These are phyloP conservation scores for Neonothopanus nambi DNA, from an alignment of 1,284 basidiomycete species.

Conservation along the genomic window DNA sequence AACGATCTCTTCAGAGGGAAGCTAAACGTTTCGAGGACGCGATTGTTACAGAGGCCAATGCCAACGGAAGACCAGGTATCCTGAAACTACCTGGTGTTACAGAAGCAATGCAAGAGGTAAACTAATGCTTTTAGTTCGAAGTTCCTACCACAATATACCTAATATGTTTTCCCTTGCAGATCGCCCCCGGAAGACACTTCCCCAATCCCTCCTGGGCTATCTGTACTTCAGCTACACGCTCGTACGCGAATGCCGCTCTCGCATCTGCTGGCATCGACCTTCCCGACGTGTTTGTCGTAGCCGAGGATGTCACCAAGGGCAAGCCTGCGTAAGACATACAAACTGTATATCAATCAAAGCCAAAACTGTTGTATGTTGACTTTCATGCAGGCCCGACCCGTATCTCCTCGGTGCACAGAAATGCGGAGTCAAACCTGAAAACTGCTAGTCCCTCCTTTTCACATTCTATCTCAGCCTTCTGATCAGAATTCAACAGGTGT, in stretches of 20 bases:
- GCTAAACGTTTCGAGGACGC: slow-evolving; percentile 67
- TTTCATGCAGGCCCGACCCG: slow-evolving; percentile 69
- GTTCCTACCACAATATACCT: not conserved
- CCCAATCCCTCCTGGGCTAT: slow-evolving; percentile 66
- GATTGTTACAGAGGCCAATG: slow-evolving; percentile 56
- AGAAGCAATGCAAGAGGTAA: slow-evolving; percentile 52
- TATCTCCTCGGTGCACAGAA: slow-evolving; percentile 74
- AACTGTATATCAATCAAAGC: too few relatives aligned
- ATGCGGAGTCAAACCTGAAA: slow-evolving; percentile 57
- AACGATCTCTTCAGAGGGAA: slow-evolving; percentile 45
- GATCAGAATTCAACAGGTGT: slow-evolving; percentile 47
- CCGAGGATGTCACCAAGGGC: slow-evolving; percentile 77
- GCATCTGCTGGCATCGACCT: slow-evolving; percentile 50
- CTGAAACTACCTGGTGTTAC: slow-evolving; percentile 62
- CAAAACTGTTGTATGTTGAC: not conserved
- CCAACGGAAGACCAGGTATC: slow-evolving; percentile 58
- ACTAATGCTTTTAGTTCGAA: slow-evolving; percentile 5
- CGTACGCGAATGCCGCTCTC: slow-evolving; percentile 58
- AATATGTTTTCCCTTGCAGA: slow-evolving; percentile 30
- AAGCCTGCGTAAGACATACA: slow-evolving; percentile 76
- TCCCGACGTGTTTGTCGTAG: slow-evolving; percentile 72
- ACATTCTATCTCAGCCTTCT: not conserved
- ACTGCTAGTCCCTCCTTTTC: slow-evolving; percentile 43
- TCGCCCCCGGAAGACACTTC: slow-evolving; percentile 41
- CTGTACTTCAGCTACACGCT: slow-evolving; percentile 66